These are phyloP conservation scores for Penicillium sp. DNA, from an alignment of 2,329 filamentous ascomycete genomes.

Conservation along the genomic window DNA sequence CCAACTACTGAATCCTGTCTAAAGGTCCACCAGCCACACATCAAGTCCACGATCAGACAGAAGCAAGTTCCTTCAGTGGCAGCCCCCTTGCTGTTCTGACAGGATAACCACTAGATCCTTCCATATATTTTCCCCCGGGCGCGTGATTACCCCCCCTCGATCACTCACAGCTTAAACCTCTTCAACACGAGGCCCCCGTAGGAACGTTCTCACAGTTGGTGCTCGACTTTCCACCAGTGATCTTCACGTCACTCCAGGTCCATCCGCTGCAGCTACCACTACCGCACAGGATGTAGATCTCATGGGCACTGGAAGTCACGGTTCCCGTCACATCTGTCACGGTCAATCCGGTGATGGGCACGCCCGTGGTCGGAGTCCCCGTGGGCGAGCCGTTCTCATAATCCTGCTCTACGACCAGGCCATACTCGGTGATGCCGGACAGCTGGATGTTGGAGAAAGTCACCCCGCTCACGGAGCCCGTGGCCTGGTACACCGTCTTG, in stretches of 20 bases:
- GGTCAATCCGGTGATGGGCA: slow-evolving; percentile 38
- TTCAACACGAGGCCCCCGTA: slow-evolving; percentile 29
- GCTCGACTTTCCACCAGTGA: slow-evolving; percentile 49
- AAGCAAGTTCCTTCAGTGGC: too few relatives aligned
- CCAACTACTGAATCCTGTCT: too few relatives aligned
- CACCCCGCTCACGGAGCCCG: slow-evolving; percentile 48
- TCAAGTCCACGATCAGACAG: too few relatives aligned
- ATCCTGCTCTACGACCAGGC: slow-evolving; percentile 51
- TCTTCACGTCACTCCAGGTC: slow-evolving; percentile 46
- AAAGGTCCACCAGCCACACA: too few relatives aligned
- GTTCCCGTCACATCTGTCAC: slow-evolving; percentile 26
- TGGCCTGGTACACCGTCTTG: slow-evolving; percentile 50
- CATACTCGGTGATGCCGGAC: slow-evolving; percentile 47
- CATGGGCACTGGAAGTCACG: slow-evolving; percentile 28
- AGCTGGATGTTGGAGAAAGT: slow-evolving; percentile 51
- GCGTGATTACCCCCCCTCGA: too few relatives aligned
- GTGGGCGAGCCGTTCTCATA: slow-evolving; percentile 46
- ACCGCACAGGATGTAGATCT: slow-evolving; percentile 53
- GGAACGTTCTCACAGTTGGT: slow-evolving; percentile 40
- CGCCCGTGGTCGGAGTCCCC: slow-evolving; percentile 32
- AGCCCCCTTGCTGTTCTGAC: too few relatives aligned
- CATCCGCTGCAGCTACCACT: slow-evolving; percentile 48
- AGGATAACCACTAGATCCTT: too few relatives aligned
- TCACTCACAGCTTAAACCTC: too few relatives aligned
- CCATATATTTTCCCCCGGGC: too few relatives aligned